These are phyloP conservation scores for Candida nemodendra DNA, from an alignment of 805 yeast species.

Conservation along the genomic window DNA sequence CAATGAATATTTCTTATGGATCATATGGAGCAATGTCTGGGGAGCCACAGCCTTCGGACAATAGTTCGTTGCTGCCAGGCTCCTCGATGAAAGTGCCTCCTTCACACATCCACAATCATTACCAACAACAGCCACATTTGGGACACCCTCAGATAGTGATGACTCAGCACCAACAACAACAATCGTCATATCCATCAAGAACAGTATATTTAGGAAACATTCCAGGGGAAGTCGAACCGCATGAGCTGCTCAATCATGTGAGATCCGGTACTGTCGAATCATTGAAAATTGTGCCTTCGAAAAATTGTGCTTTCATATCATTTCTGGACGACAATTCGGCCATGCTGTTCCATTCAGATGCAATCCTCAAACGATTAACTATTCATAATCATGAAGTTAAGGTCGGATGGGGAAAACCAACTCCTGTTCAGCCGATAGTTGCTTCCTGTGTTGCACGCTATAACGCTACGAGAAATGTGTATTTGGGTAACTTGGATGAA, in stretches of 20 bases:
- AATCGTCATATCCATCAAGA: slow-evolving; percentile 47
- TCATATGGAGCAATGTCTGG: neutral
- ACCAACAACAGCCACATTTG: slow-evolving; percentile 1
- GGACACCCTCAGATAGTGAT: neutral
- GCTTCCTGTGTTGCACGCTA: slow-evolving; percentile 74
- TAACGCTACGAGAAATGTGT: slow-evolving; percentile 92
- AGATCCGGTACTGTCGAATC: slow-evolving; percentile 87
- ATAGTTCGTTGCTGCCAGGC: neutral
- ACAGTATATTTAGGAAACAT: slow-evolving; percentile 89
- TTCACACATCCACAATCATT: slow-evolving; percentile 6
- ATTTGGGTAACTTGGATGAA: slow-evolving; percentile 70
- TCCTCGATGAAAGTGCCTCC: no score
- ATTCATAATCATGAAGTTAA: slow-evolving; percentile 80
- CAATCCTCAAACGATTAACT: slow-evolving; percentile 76
- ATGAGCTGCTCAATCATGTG: slow-evolving; percentile 84
- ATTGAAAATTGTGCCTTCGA: slow-evolving; percentile 73
- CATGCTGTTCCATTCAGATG: slow-evolving; percentile 88
- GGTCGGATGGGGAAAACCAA: slow-evolving; percentile 91
- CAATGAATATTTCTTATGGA: neutral
- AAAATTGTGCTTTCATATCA: slow-evolving; percentile 86
- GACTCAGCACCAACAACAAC: slow-evolving; percentile 3
- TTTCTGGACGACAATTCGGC: slow-evolving; percentile 90
- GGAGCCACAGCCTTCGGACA: neutral
- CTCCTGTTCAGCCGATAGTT: slow-evolving; percentile 72
- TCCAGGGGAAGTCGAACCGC: slow-evolving; percentile 75